A percentile compares a stretch with the other conserved stretches of the same genome.
Conservation (phyloP, 2,329 filamentous ascomycete genomes). For the Sclerotinia glacialis region DNA sequence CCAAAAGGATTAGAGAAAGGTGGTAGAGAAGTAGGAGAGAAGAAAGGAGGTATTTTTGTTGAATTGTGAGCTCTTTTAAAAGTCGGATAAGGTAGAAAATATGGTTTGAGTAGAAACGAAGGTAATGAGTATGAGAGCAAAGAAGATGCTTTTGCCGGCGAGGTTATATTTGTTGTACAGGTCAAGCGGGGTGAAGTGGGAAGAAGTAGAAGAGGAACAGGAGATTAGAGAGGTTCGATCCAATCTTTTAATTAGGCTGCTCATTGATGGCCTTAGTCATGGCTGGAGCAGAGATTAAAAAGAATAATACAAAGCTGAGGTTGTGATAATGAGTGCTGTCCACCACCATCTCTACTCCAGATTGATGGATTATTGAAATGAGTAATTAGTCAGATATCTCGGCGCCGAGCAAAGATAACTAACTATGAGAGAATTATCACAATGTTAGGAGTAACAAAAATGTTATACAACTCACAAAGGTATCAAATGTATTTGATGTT, state of each 20-base stretch:
- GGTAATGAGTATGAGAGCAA: background rate
- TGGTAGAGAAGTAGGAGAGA: background rate
- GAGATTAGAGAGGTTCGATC: background rate
- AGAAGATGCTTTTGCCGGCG: background rate
- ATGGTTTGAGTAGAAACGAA: background rate
- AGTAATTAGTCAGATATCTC: background rate
- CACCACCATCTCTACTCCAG: background rate
- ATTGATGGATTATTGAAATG: background rate
- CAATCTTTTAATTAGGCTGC: no score
- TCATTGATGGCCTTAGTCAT: background rate
- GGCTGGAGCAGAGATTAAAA: background rate
- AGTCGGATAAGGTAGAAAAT: background rate
- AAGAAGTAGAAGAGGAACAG: background rate
- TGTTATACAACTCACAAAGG: background rate
- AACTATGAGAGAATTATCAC: background rate
- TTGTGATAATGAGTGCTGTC: background rate
- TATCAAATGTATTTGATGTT: background rate
- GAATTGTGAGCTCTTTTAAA: no score
- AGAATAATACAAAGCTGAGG: background rate
- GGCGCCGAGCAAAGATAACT: background rate
- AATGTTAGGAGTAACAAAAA: no score
- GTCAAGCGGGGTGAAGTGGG: background rate
- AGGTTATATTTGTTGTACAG: background rate
- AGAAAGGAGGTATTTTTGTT: background rate
- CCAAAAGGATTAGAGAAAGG: background rate